Evolutionary conservation across 768 basidiomycete genomes (phyloP).

Genomic region (Mrakia frigida): DNA sequence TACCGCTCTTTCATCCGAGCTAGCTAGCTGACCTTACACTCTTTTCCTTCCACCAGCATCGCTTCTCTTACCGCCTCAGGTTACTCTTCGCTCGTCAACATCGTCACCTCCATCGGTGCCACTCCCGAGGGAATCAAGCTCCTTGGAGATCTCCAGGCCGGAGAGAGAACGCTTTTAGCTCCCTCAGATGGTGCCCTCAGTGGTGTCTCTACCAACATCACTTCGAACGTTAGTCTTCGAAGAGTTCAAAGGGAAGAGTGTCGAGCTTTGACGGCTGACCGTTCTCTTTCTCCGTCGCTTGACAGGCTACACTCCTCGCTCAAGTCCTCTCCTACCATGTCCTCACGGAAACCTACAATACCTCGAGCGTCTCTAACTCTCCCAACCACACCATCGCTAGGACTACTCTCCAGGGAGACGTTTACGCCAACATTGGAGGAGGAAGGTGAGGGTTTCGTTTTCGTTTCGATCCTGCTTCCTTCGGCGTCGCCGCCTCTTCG

Average conservation of each 20-base stretch:
- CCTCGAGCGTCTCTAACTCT: background rate
- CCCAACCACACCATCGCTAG: slow-evolving; percentile 12
- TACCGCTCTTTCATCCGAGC: background rate
- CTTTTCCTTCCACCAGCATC: background rate
- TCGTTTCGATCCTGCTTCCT: too few relatives aligned
- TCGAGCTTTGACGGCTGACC: too few relatives aligned
- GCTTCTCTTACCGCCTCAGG: slow-evolving; percentile 2
- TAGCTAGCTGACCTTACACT: background rate
- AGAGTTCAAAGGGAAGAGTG: background rate
- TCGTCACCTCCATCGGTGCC: background rate
- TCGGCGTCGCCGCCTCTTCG: too few relatives aligned
- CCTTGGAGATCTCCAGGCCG: background rate
- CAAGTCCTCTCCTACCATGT: slow-evolving; percentile 13
- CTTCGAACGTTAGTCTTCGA: background rate
- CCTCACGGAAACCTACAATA: background rate
- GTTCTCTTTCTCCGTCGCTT: background rate
- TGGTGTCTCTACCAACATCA: slow-evolving; percentile 4
- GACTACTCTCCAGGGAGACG: background rate
- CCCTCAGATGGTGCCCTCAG: background rate
- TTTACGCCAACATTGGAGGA: background rate
- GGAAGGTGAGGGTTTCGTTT: background rate
- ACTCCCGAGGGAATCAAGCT: slow-evolving; percentile 1
- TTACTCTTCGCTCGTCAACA: background rate
- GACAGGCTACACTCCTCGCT: slow-evolving; percentile 7
- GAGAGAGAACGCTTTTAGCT: background rate